A percentile compares a stretch with the other conserved stretches of the same genome.
Conservation (phyloP, 225 moss, liverwort and hornwort genomes). For the Marchantia paleacea region DNA sequence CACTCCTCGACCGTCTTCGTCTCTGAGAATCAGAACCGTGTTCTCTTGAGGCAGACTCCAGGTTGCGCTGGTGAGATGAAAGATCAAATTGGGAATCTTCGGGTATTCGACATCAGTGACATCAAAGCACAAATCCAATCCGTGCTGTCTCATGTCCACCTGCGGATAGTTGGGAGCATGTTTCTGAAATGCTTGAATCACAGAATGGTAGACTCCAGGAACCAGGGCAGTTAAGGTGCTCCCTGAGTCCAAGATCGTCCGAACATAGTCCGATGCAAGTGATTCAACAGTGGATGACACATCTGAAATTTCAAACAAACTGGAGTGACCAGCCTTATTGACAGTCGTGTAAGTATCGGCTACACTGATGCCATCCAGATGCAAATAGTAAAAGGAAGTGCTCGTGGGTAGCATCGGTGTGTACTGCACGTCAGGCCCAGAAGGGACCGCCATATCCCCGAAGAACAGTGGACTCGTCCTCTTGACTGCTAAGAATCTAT, state of each 20-base stretch:
- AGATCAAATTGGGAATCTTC: neutral
- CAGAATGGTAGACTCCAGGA: neutral
- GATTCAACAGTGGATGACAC: neutral
- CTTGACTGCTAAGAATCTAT: neutral
- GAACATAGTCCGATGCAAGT: neutral
- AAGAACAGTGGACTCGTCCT: conserved; percentile 9
- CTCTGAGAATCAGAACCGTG: neutral
- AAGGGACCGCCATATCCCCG: conserved; percentile 1
- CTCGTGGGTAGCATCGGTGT: neutral
- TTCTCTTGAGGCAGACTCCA: conserved; percentile 3
- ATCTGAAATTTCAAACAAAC: neutral
- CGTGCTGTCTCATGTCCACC: neutral
- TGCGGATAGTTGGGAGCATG: neutral
- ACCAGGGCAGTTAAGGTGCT: conserved; percentile 1
- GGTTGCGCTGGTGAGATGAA: neutral
- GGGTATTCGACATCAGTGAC: neutral
- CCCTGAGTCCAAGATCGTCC: conserved; percentile 4
- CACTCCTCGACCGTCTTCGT: neutral
- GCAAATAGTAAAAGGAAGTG: neutral
- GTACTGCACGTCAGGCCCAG: neutral
- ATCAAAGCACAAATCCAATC: conserved; percentile 1
- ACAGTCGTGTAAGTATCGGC: neutral
- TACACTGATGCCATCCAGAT: conserved; percentile 7
- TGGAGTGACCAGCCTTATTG: neutral
- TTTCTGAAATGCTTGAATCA: neutral